Base-by-base conservation (phyloP, 2,329 filamentous ascomycete species). In the Beauveria asiatica region DNA sequence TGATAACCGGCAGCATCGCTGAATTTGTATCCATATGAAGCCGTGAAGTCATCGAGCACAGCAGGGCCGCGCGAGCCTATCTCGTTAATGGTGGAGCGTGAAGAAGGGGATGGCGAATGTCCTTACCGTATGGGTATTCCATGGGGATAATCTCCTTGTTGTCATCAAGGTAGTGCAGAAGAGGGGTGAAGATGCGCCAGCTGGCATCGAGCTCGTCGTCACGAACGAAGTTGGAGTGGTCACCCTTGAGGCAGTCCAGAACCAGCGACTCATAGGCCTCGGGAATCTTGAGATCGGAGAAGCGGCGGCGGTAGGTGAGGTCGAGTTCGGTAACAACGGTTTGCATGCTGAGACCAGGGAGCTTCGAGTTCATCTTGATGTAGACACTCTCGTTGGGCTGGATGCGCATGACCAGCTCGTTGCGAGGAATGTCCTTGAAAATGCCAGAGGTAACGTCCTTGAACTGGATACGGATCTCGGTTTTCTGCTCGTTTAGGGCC, bases 331-430 rank as follows among this genome's bases (percentile, higher is more conserved):
- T 99, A 68, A 97, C 90, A 44, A 97, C 94, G 13, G 94, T 99
- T 82, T 99, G 94, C 92, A 97, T 99, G 81, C 92, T 97, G 70
- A 99, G 82, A 69, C 94, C 94, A 21, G 94, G 95, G 62, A 99
- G 83, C 83, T 99, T 99, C 33, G 93, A 97, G 87, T 99, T 99
- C 94, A 99, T 99, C 86, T 99, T 99, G 77, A 97, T 96, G 80
- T 99, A 99, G 67, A 99, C 92, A 73, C 90, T 96, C 83, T 99
- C 94, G 80, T 99, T 99, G 69, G 94, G 94, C 81, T 99, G 94
- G 66, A 99, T 96, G 67, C 94, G 92, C 80, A 99, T 97, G 70
- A 99, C 94, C 66, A 99, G 88, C 80, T 99, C 94, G 80, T 99
- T 99, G 67, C 95, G 89, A 62, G 94, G 95, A 72, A 99, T 99